phyloP scores from a whole-genome alignment of 1,284 basidiomycete species.

The Quambalaria eucalypti region DNA sequence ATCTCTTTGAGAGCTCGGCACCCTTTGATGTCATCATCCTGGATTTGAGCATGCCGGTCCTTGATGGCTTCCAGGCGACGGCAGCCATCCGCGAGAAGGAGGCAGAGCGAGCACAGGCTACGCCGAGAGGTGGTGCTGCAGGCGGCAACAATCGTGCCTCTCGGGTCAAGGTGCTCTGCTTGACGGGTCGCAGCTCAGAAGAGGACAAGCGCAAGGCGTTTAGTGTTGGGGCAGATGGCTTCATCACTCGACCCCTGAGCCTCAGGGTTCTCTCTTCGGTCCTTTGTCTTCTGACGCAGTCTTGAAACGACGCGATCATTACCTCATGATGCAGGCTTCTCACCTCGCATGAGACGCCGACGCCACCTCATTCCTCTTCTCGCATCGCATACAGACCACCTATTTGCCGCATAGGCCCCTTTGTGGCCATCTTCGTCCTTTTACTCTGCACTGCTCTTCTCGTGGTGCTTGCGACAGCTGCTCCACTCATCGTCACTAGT shows the following conservation, averaged over 20 bases:
- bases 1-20: conserved; percentile 57
- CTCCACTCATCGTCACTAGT: too few relatives aligned
- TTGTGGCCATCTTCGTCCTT: too few relatives aligned
- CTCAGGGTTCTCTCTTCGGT: conserved; percentile 10
- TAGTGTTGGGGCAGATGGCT: conserved; percentile 85
- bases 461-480: too few relatives aligned
- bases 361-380: too few relatives aligned
- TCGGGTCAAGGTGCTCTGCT: conserved; percentile 65
- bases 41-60: conserved; percentile 83
- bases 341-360: too few relatives aligned
- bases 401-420: too few relatives aligned
- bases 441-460: too few relatives aligned
- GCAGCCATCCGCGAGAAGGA: conserved; percentile 73
- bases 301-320: too few relatives aligned
- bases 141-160: conserved; percentile 4
- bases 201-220: conserved; percentile 88
- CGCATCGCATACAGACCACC: too few relatives aligned
- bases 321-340: too few relatives aligned
- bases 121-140: not conserved
- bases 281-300: not conserved
- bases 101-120: conserved; percentile 49
- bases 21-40: conserved; percentile 53
- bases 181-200: conserved; percentile 83
- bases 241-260: conserved; percentile 55
- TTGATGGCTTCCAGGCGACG: conserved; percentile 77